phyloP scores from a whole-genome alignment of 352 stramenopile genomes.

The Phytophthora cryptogea region DNA sequence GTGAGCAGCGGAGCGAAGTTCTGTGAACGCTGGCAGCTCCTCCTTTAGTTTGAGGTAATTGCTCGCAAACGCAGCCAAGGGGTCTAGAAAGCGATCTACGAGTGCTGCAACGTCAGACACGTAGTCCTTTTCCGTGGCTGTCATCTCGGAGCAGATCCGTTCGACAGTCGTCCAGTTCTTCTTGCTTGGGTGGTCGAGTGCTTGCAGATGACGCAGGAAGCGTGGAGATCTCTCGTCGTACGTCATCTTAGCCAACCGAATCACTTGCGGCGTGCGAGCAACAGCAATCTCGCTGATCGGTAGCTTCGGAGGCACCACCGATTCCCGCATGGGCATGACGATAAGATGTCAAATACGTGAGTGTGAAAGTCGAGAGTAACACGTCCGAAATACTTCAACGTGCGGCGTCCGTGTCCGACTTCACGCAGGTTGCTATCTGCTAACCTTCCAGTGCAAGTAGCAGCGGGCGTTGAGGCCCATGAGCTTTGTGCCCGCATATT shows the following conservation, averaged over 20 bases:
- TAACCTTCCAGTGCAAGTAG: neutral
- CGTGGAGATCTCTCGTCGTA: slow-evolving; percentile 30
- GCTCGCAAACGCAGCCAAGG: slow-evolving; percentile 24
- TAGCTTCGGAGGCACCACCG: slow-evolving; percentile 15
- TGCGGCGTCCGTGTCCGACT: slow-evolving; percentile 1
- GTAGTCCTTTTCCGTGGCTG: slow-evolving; percentile 37
- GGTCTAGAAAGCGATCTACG: slow-evolving; percentile 29
- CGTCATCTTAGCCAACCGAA: slow-evolving; percentile 24
- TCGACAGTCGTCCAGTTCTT: slow-evolving; percentile 32
- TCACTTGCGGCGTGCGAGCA: slow-evolving; percentile 18
- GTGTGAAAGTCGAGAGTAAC: neutral
- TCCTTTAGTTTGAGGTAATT: slow-evolving; percentile 10
- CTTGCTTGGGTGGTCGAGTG: slow-evolving; percentile 31
- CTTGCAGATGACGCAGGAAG: slow-evolving; percentile 32
- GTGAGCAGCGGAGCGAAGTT: slow-evolving; percentile 14
- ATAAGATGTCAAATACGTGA: slow-evolving; percentile 4
- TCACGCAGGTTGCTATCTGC: slow-evolving; percentile 19
- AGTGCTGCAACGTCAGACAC: slow-evolving; percentile 29
- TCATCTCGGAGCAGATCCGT: slow-evolving; percentile 38
- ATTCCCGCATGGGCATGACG: slow-evolving; percentile 15
- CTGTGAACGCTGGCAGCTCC: slow-evolving; percentile 26
- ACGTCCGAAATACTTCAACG: neutral
- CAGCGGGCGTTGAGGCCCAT: slow-evolving; percentile 6
- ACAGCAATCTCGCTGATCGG: slow-evolving; percentile 14
- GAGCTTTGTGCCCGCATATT: slow-evolving; percentile 18